Base-by-base conservation (phyloP, 2,329 filamentous ascomycete species). In the Phialophora macrospora region DNA sequence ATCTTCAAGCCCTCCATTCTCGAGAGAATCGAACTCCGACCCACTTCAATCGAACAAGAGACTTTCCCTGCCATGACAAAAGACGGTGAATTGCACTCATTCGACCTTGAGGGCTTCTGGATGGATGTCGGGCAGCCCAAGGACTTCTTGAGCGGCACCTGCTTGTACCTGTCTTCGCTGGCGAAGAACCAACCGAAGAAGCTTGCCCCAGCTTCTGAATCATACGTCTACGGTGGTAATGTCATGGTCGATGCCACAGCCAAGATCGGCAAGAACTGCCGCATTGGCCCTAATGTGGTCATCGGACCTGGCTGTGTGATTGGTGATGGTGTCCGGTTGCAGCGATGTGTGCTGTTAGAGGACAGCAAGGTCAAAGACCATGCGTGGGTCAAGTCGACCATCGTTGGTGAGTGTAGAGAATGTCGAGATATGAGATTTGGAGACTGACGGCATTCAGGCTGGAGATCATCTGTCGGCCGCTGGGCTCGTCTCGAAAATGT, bases 91-190 rank as follows among this genome's bases (percentile, higher is more conserved):
- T 84, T 98, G 69, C 94, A 98, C 85, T 97, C 92, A 1, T 97
- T 96, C 77, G 94, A 98, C 77, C 87, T 98, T 32, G 93, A 97
- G 72, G 93, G 94, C 73, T 98, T 96, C 87, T 98, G 94, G 94
- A 98, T 98, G 94, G 94, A 98, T 74, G 92, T 99, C 71, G 94
- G 94, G 74, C 94, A 99, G 82, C 94, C 94, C 73, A 99, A 98
- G 84, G 94, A 99, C 78, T 99, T 98, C 87, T 84, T 99, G 63
- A 92, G 90, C 24, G 94, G 94, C 69, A 98, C 95, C 68, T 98
- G 94, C 82, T 86, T 99, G 69, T 98, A 97, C 83, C 91, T 99
- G 60, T 93, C 92, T 55, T 96, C 92, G 3, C 87, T 98, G 67
- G 86, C 93, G 65, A 97, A 97, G 87, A 93, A 91, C 82, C 88